Base-by-base conservation (phyloP, 352 stramenopile genomes). In the Phytophthora litchii region DNA sequence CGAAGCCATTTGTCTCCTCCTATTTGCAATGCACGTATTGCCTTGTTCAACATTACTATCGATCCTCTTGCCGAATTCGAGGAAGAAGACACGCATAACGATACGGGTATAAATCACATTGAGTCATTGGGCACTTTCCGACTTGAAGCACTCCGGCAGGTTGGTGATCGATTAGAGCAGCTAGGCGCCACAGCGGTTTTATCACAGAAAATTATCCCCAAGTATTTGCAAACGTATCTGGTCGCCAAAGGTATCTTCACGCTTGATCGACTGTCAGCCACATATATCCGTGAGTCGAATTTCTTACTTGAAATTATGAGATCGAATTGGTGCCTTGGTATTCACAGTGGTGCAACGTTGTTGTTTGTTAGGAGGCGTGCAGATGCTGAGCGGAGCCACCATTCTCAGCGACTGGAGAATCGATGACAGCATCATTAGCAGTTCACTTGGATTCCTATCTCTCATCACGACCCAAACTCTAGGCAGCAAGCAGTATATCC, bases 11-110 rank as follows among this genome's bases (percentile, higher is more conserved):
- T 72, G 8, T 46, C 42, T 17, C 66, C 61, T 1, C 66, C 61
- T 1, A 34, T 79, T 4, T 40, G 14, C 13, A 69, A 82, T 9
- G 57, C 59, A 17, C 51, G 29, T 0, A 61, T 89, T 3, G 70
- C 78, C 13, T 68, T 89, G 7, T 89, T 89, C 54, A 75, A 79
- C 40, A 73, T 86, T 53, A 85, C 80, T 3, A 71, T 88, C 16
- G 77, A 87, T n/a, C 70, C 72, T 8, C 50, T 62, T 4, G 17
- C 17, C 12, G 54, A 74, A 0, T 45, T 57, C 0, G 34, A 68
- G 5, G 54, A 52, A 23, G 59, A 65, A 40, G 42, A 62, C 12
- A 9, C n/a, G 0, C 25, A 36, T 23, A 34, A 10, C n/a, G 13
- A 8, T 35, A 64, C 53, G 36, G 68, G 48, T 34, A 9, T 60